A percentile compares a stretch with the other conserved stretches of the same genome.
Conservation (phyloP, 306 rosid species). For the Pterocarpus santalinus region DNA sequence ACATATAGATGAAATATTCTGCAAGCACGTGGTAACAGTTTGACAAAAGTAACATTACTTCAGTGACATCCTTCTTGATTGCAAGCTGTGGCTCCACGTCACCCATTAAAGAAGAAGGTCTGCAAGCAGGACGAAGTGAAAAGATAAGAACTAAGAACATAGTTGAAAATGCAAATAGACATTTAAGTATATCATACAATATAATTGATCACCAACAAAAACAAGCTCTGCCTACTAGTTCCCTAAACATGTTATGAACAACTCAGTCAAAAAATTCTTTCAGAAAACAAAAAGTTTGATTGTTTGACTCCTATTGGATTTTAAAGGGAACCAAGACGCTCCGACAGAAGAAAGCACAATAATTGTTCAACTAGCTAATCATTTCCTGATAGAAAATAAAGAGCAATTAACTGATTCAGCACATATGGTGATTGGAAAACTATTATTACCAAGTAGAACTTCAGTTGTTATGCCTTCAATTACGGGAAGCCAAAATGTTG, state of each 20-base stretch:
- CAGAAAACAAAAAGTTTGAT: background rate
- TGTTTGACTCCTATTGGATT: background rate
- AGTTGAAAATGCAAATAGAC: background rate
- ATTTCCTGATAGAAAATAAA: background rate
- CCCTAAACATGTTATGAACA: constrained; percentile 2
- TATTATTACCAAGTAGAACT: constrained; percentile 6
- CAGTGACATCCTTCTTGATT: constrained; percentile 80
- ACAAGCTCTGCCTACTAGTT: background rate
- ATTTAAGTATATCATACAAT: background rate
- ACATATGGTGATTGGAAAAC: background rate
- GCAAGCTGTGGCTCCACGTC: constrained; percentile 64
- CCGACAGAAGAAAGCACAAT: constrained; percentile 2
- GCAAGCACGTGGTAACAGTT: background rate
- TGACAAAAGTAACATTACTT: constrained; percentile 53
- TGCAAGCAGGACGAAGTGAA: constrained; percentile 1
- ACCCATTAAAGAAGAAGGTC: constrained; percentile 31
- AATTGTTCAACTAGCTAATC: constrained; percentile 5
- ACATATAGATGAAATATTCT: background rate
- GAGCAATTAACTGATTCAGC: background rate
- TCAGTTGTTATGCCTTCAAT: background rate
- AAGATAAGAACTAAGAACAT: background rate
- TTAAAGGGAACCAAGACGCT: background rate
- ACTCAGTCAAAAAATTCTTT: background rate
- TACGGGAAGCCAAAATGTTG: background rate
- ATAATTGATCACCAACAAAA: background rate